Conservation (phyloP, 305 asterid species). For the Ajuga reptans region DNA sequence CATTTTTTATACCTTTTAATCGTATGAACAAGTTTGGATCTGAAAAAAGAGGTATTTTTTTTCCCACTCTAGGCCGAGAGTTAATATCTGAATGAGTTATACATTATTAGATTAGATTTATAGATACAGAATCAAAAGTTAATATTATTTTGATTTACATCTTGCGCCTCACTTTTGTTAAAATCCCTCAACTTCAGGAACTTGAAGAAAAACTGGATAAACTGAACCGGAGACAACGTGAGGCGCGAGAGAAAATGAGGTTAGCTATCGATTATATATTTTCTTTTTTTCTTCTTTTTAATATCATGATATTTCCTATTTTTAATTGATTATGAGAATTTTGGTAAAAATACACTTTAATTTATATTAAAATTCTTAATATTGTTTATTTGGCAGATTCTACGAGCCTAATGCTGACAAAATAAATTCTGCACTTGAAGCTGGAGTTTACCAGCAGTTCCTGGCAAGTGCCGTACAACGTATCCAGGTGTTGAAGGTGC, state of each 20-base stretch:
- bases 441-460: conserved; percentile 47
- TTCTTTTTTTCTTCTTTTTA: not conserved
- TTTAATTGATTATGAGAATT: too few relatives aligned
- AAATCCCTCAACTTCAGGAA: conserved; percentile 24
- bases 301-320: not conserved
- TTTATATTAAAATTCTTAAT: not conserved
- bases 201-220: conserved; percentile 48
- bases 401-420: conserved; percentile 44
- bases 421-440: conserved; percentile 43
- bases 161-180: too few relatives aligned
- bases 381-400: conserved; percentile 23
- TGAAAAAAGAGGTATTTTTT: too few relatives aligned
- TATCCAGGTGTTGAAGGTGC: conserved; percentile 36
- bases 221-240: conserved; percentile 35
- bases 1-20: too few relatives aligned
- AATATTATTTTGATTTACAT: too few relatives aligned
- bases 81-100: too few relatives aligned
- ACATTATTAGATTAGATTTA: too few relatives aligned
- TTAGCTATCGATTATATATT: not conserved
- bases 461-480: conserved; percentile 41
- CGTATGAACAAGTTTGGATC: too few relatives aligned
- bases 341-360: too few relatives aligned
- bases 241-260: conserved; percentile 51
- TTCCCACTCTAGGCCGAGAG: too few relatives aligned
- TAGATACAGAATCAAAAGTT: too few relatives aligned